Evolutionary conservation across 1,284 basidiomycete genomes (phyloP).

Genomic region (Athelia sp.): DNA sequence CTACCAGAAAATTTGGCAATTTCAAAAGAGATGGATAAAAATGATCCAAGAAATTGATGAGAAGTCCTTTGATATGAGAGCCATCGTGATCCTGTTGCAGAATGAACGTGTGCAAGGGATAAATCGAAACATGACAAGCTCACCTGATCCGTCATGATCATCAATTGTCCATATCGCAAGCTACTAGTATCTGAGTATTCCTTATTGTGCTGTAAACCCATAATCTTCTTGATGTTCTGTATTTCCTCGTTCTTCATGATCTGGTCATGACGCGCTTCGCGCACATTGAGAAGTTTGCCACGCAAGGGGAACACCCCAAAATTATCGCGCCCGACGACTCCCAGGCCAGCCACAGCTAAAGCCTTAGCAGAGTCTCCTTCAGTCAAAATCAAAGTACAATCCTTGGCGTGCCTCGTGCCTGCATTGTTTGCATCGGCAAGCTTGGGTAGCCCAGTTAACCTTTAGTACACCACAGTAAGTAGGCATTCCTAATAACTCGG

Average conservation of each 20-base stretch:
- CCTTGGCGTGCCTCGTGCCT: slow-evolving; percentile 74
- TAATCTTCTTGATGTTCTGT: slow-evolving; percentile 96
- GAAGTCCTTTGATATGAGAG: slow-evolving; percentile 97
- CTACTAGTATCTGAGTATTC: slow-evolving; percentile 72
- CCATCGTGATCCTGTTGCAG: slow-evolving; percentile 93
- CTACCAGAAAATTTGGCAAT: slow-evolving; percentile 90
- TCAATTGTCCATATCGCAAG: slow-evolving; percentile 91
- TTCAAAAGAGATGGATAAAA: slow-evolving; percentile 95
- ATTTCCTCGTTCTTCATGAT: slow-evolving; percentile 99
- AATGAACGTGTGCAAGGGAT: slow-evolving; percentile 6
- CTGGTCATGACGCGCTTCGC: slow-evolving; percentile 93
- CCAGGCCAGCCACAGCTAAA: slow-evolving; percentile 90
- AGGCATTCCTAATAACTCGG: slow-evolving; percentile 1
- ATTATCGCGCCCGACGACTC: slow-evolving; percentile 93
- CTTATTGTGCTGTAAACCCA: slow-evolving; percentile 94
- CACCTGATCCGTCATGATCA: slow-evolving; percentile 99
- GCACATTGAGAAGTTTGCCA: slow-evolving; percentile 96
- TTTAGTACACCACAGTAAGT: slow-evolving; percentile 20
- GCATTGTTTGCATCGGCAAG: slow-evolving; percentile 98
- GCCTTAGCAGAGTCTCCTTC: slow-evolving; percentile 99
- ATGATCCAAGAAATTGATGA: slow-evolving; percentile 98
- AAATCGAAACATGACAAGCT: slow-evolving; percentile 12
- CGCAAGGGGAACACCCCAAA: slow-evolving; percentile 98
- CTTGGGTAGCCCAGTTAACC: slow-evolving; percentile 89
- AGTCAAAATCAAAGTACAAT: slow-evolving; percentile 95